These are phyloP conservation scores for Pseudocercospora fijiensis DNA, from an alignment of 2,329 filamentous ascomycete species.

Conservation along the genomic window DNA sequence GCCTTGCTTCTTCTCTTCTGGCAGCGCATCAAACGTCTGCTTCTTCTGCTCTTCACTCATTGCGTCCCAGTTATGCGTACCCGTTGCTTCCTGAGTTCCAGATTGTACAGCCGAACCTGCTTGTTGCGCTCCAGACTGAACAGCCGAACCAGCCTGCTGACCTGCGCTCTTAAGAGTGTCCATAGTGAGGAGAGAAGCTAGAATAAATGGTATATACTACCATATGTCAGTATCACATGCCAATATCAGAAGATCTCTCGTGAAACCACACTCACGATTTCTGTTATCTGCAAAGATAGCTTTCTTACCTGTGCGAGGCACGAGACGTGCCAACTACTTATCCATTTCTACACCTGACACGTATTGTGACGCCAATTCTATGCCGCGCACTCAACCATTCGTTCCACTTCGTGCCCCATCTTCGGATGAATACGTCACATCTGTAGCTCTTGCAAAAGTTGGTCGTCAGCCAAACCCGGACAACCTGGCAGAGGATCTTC, in stretches of 20 bases:
- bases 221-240: background rate
- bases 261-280: background rate
- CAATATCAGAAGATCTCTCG: background rate
- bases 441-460: background rate
- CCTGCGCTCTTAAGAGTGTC: conserved; percentile 26
- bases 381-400: background rate
- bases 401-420: background rate
- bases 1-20: conserved; percentile 36
- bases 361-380: background rate
- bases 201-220: background rate
- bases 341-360: background rate
- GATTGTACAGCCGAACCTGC: conserved; percentile 16
- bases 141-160: conserved; percentile 15
- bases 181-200: background rate
- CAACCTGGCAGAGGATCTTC: background rate
- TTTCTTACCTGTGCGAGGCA: background rate
- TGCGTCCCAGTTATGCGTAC: conserved; percentile 35
- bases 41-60: conserved; percentile 41
- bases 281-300: background rate
- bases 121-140: conserved; percentile 12
- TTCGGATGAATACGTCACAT: conserved; percentile 1
- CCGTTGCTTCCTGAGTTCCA: conserved; percentile 18
- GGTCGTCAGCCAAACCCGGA: background rate
- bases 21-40: conserved; percentile 35
- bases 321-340: background rate